Percentiles rank a stretch among this genome's conserved stretches.
Evolutionary conservation across 2,329 filamentous ascomycete genomes (phyloP).

Genomic region (Davidsoniella neocaledoniae): DNA sequence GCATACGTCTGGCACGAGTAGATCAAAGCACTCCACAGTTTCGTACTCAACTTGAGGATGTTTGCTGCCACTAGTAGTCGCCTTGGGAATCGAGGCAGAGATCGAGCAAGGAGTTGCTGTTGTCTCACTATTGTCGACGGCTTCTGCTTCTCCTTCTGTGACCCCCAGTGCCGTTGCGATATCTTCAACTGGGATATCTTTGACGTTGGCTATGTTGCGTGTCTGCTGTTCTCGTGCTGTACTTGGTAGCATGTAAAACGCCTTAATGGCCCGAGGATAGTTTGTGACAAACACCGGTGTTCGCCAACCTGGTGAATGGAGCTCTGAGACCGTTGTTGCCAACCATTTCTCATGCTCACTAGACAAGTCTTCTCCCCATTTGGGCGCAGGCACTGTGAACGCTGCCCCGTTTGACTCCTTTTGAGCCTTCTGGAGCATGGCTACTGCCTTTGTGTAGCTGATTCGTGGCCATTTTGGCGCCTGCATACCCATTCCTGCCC

Average conservation of each 20-base stretch:
- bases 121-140: not conserved
- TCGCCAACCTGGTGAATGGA: constrained; percentile 26
- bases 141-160: too few relatives aligned
- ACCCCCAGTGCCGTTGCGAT: not conserved
- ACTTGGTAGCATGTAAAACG: constrained; percentile 50
- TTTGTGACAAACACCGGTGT: constrained; percentile 80
- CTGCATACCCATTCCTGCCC: constrained; percentile 45
- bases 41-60: constrained; percentile 15
- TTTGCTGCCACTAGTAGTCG: not conserved
- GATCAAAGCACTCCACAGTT: constrained; percentile 81
- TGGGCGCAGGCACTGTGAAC: constrained; percentile 49
- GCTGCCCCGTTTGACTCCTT: constrained; percentile 18
- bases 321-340: constrained; percentile 45
- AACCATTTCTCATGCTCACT: constrained; percentile 88
- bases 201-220: too few relatives aligned
- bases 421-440: constrained; percentile 44
- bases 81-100: not conserved
- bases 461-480: constrained; percentile 54
- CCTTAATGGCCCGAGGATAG: constrained; percentile 78
- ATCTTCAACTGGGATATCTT: too few relatives aligned
- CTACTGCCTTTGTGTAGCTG: constrained; percentile 65
- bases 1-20: constrained; percentile 69
- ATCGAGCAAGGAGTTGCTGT: not conserved
- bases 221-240: too few relatives aligned
- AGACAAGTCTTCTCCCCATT: constrained; percentile 60